These are phyloP conservation scores for Cutaneotrichosporon sp. DNA, from an alignment of 1,284 basidiomycete species.

Conservation along the genomic window DNA sequence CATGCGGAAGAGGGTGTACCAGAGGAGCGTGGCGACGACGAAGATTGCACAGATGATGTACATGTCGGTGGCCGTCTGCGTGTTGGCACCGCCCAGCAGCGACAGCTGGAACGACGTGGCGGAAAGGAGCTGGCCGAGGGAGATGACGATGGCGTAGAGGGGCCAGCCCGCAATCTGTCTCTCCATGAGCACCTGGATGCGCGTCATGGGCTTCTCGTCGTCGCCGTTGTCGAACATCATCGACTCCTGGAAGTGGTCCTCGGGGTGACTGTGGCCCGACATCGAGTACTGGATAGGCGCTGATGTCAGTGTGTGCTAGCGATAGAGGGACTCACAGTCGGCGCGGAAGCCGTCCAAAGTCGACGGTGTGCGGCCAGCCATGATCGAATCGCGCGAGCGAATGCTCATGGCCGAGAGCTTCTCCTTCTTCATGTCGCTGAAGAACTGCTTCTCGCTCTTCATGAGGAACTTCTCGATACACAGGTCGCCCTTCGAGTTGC, in stretches of 20 bases:
- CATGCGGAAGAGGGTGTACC: constrained; percentile 86
- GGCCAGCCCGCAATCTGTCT: constrained; percentile 80
- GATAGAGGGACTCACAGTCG: constrained; percentile 60
- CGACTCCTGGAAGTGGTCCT: constrained; percentile 58
- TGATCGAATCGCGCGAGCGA: constrained; percentile 70
- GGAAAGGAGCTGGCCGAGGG: constrained; percentile 68
- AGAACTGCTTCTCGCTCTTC: constrained; percentile 90
- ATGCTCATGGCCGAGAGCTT: constrained; percentile 58
- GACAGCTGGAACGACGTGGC: constrained; percentile 91
- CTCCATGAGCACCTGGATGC: constrained; percentile 76
- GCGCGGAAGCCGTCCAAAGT: constrained; percentile 68
- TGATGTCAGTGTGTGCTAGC: constrained; percentile 17
- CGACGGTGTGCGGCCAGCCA: constrained; percentile 54
- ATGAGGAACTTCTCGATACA: constrained; percentile 87
- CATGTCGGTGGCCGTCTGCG: constrained; percentile 75
- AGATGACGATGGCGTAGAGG: constrained; percentile 83
- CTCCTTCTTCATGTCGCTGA: constrained; percentile 81
- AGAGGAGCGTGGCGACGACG: constrained; percentile 76
- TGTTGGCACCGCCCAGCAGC: constrained; percentile 79
- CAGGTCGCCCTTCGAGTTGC: constrained; percentile 85
- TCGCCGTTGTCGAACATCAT: constrained; percentile 57
- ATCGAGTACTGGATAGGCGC: constrained; percentile 41
- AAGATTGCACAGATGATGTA: constrained; percentile 86
- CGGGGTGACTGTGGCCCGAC: constrained; percentile 49
- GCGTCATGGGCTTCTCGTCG: constrained; percentile 66